Conservation (phyloP, 2,329 filamentous ascomycete genomes). For the Nemania sp. region DNA sequence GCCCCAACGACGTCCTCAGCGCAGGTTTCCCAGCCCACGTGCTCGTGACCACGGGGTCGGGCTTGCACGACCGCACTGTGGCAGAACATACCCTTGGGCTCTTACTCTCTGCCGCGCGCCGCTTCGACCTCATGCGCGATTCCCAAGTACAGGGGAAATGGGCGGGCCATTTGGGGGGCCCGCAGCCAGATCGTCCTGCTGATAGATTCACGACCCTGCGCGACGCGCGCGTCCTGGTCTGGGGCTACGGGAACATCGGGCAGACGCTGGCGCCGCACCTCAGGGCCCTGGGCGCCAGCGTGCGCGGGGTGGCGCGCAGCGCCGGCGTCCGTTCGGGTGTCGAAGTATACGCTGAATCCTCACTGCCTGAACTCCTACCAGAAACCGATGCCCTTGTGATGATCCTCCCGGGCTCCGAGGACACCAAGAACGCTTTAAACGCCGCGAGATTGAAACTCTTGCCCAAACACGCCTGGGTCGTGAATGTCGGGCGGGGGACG, state of each 20-base stretch:
- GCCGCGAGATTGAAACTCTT: constrained; percentile 55
- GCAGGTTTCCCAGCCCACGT: constrained; percentile 60
- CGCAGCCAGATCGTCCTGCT: constrained; percentile 60
- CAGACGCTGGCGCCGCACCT: constrained; percentile 61
- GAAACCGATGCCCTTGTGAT: constrained; percentile 68
- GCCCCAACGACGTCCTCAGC: constrained; percentile 65
- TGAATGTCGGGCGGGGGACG: constrained; percentile 56
- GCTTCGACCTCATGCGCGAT: constrained; percentile 66
- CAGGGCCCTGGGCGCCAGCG: constrained; percentile 57
- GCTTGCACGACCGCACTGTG: constrained; percentile 66
- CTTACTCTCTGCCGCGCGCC: constrained; percentile 56
- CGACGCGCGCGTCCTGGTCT: constrained; percentile 61
- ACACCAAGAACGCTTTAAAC: constrained; percentile 59
- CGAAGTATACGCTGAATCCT: constrained; percentile 60
- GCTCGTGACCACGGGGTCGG: constrained; percentile 62
- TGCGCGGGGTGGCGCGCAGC: constrained; percentile 60
- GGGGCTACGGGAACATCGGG: constrained; percentile 70
- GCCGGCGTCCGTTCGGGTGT: constrained; percentile 61
- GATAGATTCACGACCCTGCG: constrained; percentile 62
- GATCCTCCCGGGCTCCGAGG: constrained; percentile 63
- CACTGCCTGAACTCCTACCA: constrained; percentile 55
- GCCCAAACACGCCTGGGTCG: constrained; percentile 60
- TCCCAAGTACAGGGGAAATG: constrained; percentile 60
- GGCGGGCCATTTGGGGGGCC: constrained; percentile 64
- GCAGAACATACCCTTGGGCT: constrained; percentile 66